phyloP scores from a whole-genome alignment of 192 early-diverging fungal species.

The Mortierella alpina region DNA sequence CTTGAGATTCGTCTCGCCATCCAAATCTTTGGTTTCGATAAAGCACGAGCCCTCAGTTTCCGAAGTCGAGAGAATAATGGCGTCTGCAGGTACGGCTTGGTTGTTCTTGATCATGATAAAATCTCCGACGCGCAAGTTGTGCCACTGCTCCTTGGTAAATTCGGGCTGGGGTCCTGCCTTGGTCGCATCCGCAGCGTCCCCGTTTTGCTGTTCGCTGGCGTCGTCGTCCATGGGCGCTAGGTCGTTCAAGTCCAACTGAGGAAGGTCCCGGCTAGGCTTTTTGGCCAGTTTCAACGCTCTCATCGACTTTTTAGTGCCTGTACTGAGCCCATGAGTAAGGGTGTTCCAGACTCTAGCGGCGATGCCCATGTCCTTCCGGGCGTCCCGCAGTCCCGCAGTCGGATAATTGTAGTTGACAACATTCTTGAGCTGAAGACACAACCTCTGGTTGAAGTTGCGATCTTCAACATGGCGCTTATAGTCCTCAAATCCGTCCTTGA shows the following conservation, averaged over 20 bases:
- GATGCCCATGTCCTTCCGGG: slow-evolving; percentile 15
- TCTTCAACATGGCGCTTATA: slow-evolving; percentile 88
- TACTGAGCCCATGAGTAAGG: slow-evolving; percentile 2
- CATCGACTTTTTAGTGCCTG: slow-evolving; percentile 7
- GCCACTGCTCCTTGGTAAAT: slow-evolving; percentile 70
- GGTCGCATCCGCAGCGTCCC: not conserved
- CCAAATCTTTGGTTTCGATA: slow-evolving; percentile 95
- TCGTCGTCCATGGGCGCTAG: slow-evolving; percentile 7
- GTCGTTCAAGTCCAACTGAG: slow-evolving; percentile 12
- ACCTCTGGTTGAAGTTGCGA: slow-evolving; percentile 80
- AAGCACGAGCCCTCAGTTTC: slow-evolving; percentile 83
- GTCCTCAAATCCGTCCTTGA: slow-evolving; percentile 93
- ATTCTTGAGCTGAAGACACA: slow-evolving; percentile 55
- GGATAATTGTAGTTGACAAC: slow-evolving; percentile 63
- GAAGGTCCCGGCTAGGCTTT: slow-evolving; percentile 7
- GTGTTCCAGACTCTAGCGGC: slow-evolving; percentile 13
- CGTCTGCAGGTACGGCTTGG: slow-evolving; percentile 87
- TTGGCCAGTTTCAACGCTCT: slow-evolving; percentile 15
- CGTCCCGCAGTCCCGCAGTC: not conserved
- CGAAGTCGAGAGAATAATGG: slow-evolving; percentile 82
- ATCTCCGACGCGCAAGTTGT: slow-evolving; percentile 86
- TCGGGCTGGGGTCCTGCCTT: slow-evolving; percentile 36
- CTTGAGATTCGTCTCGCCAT: slow-evolving; percentile 99
- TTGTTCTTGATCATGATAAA: slow-evolving; percentile 85
- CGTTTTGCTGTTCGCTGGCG: slow-evolving; percentile 1